Evolutionary conservation across 23 red algal species (phyloP).

Genomic region (Gracilaria vermiculophylla): DNA sequence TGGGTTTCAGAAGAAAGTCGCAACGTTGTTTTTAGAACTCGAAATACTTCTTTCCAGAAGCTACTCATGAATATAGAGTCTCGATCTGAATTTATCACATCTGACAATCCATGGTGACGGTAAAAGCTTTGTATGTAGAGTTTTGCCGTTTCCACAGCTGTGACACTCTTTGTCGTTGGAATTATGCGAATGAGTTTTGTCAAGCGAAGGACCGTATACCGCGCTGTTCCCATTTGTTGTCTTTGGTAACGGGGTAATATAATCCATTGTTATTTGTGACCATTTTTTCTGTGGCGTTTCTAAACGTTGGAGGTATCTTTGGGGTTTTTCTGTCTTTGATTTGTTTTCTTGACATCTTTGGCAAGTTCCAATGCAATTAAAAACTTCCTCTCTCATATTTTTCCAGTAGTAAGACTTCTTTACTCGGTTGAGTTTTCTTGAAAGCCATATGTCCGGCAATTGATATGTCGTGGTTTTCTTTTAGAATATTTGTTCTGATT

Average conservation of each 20-base stretch:
- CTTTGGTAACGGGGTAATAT: not conserved
- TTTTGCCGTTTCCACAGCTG: not conserved
- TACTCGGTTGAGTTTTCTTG: not conserved
- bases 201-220: not conserved
- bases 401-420: not conserved
- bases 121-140: slow-evolving; percentile 10
- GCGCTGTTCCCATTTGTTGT: slow-evolving; percentile 1
- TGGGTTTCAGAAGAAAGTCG: slow-evolving; percentile 4
- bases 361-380: not conserved
- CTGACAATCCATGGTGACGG: not conserved
- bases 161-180: not conserved
- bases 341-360: not conserved
- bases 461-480: not conserved
- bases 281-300: not conserved
- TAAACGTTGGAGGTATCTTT: not conserved
- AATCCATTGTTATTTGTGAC: slow-evolving; percentile 20
- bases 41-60: slow-evolving; percentile 9
- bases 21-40: not conserved
- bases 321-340: not conserved
- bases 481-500: not conserved
- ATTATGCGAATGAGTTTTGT: slow-evolving; percentile 6
- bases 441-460: not conserved
- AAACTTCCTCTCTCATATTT: not conserved
- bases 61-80: slow-evolving; percentile 10
- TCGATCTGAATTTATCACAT: not conserved